Evolutionary conservation across 2,329 filamentous ascomycete genomes (phyloP).

Genomic region (Thielaviopsis populi): DNA sequence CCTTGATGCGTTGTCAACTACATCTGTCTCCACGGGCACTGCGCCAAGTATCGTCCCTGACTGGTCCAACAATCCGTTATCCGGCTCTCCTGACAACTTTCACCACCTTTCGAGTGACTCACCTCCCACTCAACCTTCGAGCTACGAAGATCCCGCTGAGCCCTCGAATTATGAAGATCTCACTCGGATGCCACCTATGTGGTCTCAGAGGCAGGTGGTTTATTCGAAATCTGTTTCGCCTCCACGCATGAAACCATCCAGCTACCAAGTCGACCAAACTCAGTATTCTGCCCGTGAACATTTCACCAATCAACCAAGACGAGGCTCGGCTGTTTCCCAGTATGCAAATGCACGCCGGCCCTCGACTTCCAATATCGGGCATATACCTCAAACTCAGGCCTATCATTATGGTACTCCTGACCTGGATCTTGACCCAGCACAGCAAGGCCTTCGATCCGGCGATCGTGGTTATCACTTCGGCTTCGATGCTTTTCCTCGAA

Average conservation of each 20-base stretch:
- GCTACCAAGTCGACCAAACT: conserved; percentile 36
- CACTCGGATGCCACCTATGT: background rate
- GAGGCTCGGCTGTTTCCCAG: conserved; percentile 25
- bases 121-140: conserved; percentile 38
- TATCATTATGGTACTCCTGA: conserved; percentile 67
- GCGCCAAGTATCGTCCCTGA: conserved; percentile 30
- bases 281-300: conserved; percentile 20
- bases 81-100: conserved; percentile 38
- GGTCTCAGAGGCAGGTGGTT: background rate
- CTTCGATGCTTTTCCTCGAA: conserved; percentile 52
- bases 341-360: conserved; percentile 32
- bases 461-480: conserved; percentile 64
- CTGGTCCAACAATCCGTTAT: conserved; percentile 30
- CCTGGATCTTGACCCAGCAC: conserved; percentile 52
- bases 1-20: conserved; percentile 34
- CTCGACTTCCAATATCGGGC: conserved; percentile 38
- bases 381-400: conserved; percentile 59
- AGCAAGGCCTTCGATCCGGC: conserved; percentile 44
- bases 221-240: conserved; percentile 20
- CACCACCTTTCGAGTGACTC: conserved; percentile 37
- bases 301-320: background rate
- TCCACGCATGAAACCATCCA: conserved; percentile 30
- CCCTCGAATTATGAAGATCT: conserved; percentile 37
- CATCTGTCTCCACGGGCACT: conserved; percentile 35
- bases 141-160: conserved; percentile 33